A percentile compares a stretch with the other conserved stretches of the same genome.
Evolutionary conservation across 2,329 filamentous ascomycete species (phyloP).

Genomic region (Taxawa tesnikishii): DNA sequence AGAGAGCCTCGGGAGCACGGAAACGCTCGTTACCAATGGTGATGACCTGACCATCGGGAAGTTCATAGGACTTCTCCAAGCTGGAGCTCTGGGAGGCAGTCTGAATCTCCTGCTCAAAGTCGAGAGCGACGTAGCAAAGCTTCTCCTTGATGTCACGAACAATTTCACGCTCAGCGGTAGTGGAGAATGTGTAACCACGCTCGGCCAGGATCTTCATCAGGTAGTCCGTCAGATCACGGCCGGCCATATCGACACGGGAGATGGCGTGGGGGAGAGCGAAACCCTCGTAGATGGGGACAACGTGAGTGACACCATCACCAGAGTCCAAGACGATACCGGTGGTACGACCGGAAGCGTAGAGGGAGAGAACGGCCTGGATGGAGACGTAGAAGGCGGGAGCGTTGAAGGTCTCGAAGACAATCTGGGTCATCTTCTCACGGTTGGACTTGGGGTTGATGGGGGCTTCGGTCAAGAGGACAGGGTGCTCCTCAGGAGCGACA

Average conservation of each 20-base stretch:
- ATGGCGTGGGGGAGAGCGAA: constrained; percentile 99
- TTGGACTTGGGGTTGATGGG: constrained; percentile 99
- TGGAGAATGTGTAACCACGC: constrained; percentile 99
- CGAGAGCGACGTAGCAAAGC: constrained; percentile 98
- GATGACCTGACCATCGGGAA: constrained; percentile 99
- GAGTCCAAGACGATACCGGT: constrained; percentile 99
- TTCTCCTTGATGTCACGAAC: constrained; percentile 99
- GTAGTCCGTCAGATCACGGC: constrained; percentile 99
- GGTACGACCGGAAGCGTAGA: constrained; percentile 99
- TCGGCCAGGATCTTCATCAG: constrained; percentile 99
- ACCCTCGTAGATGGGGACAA: constrained; percentile 99
- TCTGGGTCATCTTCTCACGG: constrained; percentile 99
- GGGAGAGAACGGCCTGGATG: constrained; percentile 97
- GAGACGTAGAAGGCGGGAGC: constrained; percentile 99
- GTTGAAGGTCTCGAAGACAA: constrained; percentile 99
- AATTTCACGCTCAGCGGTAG: constrained; percentile 99
- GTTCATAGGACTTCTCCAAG: constrained; percentile 99
- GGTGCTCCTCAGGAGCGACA: constrained; percentile 99
- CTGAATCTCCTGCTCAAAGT: constrained; percentile 99
- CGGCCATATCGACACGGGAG: constrained; percentile 99
- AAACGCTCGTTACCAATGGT: constrained; percentile 99
- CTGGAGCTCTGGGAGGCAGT: constrained; percentile 97
- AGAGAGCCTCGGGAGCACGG: constrained; percentile 98
- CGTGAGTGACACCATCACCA: constrained; percentile 99
- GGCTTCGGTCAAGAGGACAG: constrained; percentile 95